Conservation (phyloP, 176 grass and related monocot genomes). For the Aegilops tauschii region DNA sequence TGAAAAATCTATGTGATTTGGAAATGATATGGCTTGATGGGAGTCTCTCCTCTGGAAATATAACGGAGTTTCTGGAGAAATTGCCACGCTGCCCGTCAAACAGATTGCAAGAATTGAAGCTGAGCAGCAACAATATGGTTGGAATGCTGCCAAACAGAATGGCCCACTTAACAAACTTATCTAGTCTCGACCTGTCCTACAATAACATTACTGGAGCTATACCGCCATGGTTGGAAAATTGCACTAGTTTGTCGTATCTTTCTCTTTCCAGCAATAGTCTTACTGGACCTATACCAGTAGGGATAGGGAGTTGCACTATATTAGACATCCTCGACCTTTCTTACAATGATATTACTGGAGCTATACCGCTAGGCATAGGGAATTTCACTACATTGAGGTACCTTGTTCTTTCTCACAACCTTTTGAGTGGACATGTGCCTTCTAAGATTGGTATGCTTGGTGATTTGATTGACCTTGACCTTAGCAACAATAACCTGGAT, state of each 20-base stretch:
- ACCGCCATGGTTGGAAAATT: too few species aligned
- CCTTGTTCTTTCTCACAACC: neutral
- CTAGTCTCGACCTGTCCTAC: neutral
- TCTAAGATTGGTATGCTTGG: neutral
- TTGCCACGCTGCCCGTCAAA: neutral
- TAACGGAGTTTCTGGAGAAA: neutral
- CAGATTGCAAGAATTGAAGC: neutral
- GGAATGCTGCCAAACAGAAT: neutral
- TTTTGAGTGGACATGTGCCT: neutral
- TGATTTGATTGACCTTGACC: neutral
- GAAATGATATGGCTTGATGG: neutral
- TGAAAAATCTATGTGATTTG: conserved; percentile 21
- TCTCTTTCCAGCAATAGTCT: neutral
- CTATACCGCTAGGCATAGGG: too few species aligned
- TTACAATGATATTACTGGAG: too few species aligned
- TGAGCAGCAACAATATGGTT: neutral
- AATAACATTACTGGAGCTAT: too few species aligned
- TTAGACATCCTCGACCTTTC: neutral
- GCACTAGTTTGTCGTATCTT: neutral
- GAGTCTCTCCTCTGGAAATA: neutral
- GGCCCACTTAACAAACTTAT: neutral
- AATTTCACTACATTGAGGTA: neutral
- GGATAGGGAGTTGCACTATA: neutral
- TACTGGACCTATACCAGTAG: neutral
- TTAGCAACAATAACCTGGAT: conserved; percentile 4